Evolutionary conservation across 345 rosid species (phyloP), one percentile per base, ranked within the genome.

Genomic region (Eucalyptus urophylla): DNA sequence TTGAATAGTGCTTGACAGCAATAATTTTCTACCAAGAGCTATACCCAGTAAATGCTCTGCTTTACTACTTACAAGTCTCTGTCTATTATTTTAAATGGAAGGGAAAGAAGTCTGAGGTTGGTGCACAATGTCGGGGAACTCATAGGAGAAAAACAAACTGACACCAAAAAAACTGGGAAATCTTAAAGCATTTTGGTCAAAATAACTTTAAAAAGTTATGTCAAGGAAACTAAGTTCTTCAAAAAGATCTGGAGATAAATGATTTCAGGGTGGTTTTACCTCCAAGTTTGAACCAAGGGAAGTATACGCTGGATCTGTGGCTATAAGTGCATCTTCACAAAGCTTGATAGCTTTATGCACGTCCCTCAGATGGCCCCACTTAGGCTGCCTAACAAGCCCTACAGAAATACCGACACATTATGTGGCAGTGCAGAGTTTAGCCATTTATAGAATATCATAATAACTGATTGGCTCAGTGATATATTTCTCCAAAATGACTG

Each of bases 311-410:
- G 99, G 99, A 91, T 97, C 99, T 60, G 97, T 92, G 40, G 97
- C 95, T 67, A 97, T 58, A 90, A 97, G 27, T 56, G 98, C 96
- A 31, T 89, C 93, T 93, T 95, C 97, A 69, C 98, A 97, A 91
- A 97, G 98, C 93, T 97, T 97, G 88, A 97, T 93, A 88, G 99
- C 96, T 93, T 94, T 97, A 62, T 97, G 99, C 92, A 97, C 89
- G 89, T 97, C 99, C 90, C 92, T 94, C 62, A 97, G 92, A 91
- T 97, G 99, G 49, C 99, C 99, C 96, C 97, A 97, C 89, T 97
- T 97, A n/a, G 99, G 99, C 89, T 97, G 98, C 89, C 97, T 94
- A 67, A 92, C 90, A 89, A 92, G 94, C 89, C 99, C 99, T 97
- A 93, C 69, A 87, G 91, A 87, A 88, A 27, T 88, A 13, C 47